Evolutionary conservation across 2,329 filamentous ascomycete species (phyloP), one percentile per base, ranked within the genome.

Genomic region (Pochonia chlamydosporia): DNA sequence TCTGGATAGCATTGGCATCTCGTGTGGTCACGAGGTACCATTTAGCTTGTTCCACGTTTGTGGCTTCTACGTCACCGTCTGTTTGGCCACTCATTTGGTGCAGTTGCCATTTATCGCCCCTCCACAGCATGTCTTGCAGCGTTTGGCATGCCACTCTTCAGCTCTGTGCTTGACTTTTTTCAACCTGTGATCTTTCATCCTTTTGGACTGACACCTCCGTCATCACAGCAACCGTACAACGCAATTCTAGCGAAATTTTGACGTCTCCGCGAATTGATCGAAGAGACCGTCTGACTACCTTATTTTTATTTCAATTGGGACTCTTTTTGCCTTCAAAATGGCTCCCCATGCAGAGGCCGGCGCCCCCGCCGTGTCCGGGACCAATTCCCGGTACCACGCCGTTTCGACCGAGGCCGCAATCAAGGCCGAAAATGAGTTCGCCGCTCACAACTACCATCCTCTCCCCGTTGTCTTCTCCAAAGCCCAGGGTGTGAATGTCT

Each of bases 371-470:
- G 50, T 60, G 55, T 49, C 55, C 48, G 54, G 57, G 49, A 46
- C 49, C 48, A 51, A 54, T 52, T 68, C 71, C 43, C 72, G 71
- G 56, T 81, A 78, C 73, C 93, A 96, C 71, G 79, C 89, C 47
- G 66, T 87, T 18, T 90, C 92, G 23, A 91, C 90, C 37, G 73
- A 83, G 49, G 75, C 79, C 58, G 92, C 93, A 59, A 95, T 96
- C 65, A 72, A 82, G 45, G 73, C 83, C 45, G 93, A 99, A 73
- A 76, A 88, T 61, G 75, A 87, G 64, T 92, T 81, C 67, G 93
- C 93, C 43, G 93, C 93, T 42, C 93, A 99, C 81, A 99, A 99
- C 76, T 99, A 99, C 77, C 91, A 97, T 70, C 93, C 93, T 14
- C 81, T 99, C 3, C 93, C 93, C 35, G 84, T 99, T 50, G 93